Evolutionary conservation across 805 yeast genomes (phyloP), one percentile per base, ranked within the genome.

Genomic region (Suhomyces pyralidae): DNA sequence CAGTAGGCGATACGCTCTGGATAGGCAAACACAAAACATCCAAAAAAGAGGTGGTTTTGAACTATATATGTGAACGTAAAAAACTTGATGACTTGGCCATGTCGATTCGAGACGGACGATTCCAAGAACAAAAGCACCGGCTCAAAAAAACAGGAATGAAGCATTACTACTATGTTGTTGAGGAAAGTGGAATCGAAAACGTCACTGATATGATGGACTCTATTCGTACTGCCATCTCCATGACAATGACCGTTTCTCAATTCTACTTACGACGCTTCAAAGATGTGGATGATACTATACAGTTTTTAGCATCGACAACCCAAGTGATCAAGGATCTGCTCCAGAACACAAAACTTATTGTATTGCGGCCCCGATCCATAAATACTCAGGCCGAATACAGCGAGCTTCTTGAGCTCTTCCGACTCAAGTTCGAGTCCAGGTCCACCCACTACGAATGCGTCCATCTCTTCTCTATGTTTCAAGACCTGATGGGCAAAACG

Each of bases 1-100:
- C 94, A 0, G 81, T 92, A 2, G 98, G 99, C 5, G 99, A 94
- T 71, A 86, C 86, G 0, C 56, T 87, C 8, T 94, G 98, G 99
- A 77, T 91, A 2, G 99, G 97, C 0, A 78, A 79, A 51, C 80
- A 90, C 61, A 80, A 73, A 49, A 59, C 54, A 0, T 80, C 88
- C 0, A 77, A 80, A 1, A 78, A 79, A 50, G 85, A 85, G 51
- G 90, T 85, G 4, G 86, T 89, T 0, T 69, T 94, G 15, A 88
- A 93, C 64, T 85, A 82, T 55, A 86, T 94, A n/a, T 79, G 93
- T 45, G 99, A 94, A 71, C 77, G 99, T 38, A 94, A 94, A 68
- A 73, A 97, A 51, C 68, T 92, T 44, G 96, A 90, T 63, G 99
- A 94, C 74, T 78, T 94, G 61, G 87, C 87, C 0, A 63, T 76